Percentiles rank a stretch among this genome's conserved stretches.
phyloP scores from a whole-genome alignment of 805 yeast genomes.

The Starmerella roubikii region DNA sequence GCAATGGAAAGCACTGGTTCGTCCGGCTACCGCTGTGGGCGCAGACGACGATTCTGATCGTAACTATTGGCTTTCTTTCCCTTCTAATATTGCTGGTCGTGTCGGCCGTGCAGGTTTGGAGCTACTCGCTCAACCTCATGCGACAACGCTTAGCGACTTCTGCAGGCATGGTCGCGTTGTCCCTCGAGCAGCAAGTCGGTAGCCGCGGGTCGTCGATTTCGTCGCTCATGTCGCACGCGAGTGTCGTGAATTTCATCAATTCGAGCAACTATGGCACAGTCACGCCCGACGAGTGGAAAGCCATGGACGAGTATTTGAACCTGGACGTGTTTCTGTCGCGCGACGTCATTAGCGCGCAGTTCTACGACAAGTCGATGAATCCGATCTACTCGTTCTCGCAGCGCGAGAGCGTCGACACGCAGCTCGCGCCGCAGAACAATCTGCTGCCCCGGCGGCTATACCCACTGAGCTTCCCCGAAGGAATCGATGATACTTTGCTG shows the following conservation, averaged over 20 bases:
- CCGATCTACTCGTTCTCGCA: constrained; percentile 7
- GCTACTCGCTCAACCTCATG: constrained; percentile 13
- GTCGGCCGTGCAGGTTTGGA: constrained; percentile 14
- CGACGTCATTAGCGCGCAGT: constrained; percentile 2
- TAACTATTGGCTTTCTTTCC: constrained; percentile 13
- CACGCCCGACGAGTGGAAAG: neutral
- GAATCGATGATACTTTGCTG: neutral
- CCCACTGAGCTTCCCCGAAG: constrained; percentile 4
- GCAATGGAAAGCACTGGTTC: constrained; percentile 12
- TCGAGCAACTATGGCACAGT: constrained; percentile 1
- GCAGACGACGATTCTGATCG: constrained; percentile 15
- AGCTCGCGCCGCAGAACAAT: neutral
- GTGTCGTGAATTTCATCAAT: constrained; percentile 1
- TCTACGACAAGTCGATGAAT: constrained; percentile 7
- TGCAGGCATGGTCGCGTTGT: constrained; percentile 16
- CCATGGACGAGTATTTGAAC: constrained; percentile 4
- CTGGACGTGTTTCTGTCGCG: constrained; percentile 4
- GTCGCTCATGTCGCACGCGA: constrained; percentile 1
- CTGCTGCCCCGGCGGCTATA: constrained; percentile 3
- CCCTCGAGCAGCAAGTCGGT: constrained; percentile 10
- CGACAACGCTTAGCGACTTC: constrained; percentile 10
- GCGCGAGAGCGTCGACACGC: neutral
- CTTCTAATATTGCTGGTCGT: constrained; percentile 11
- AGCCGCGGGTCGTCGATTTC: neutral
- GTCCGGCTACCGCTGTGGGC: constrained; percentile 17